Evolutionary conservation across 176 grass and related monocot species (phyloP), one percentile per base, ranked within the genome.

Genomic region (Carex cristatella): DNA sequence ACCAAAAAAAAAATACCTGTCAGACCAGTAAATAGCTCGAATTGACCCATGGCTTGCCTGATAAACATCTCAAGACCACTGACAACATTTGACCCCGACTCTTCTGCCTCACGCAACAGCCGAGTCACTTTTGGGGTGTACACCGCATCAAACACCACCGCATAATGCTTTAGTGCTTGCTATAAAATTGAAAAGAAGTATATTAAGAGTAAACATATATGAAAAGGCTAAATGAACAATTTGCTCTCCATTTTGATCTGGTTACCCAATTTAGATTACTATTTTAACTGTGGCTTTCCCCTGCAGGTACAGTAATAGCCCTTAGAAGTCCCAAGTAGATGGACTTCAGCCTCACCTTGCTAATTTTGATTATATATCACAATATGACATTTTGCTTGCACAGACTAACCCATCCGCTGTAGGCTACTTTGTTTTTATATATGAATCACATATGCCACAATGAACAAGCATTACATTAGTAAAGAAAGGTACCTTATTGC

Each of bases 11-110:
- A 79, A 67, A 65, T 90, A 98, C 93, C 96, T 84, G 88, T 37
- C 84, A 92, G 86, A 86, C 87, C 93, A 16, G 88, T 98, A 82
- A 98, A 98, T 83, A 90, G 83, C 85, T 98, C 96, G 61, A 95
- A 98, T 81, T 98, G 96, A 27, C 91, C 88, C 91, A 92, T 90
- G 63, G 93, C 93, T 89, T 95, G 96, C 86, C 96, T 93, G 74
- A 92, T 95, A 72, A 98, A 98, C 96, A 98, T 98, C 89, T 98
- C 96, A n/a, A 94, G 58, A 79, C 96, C 96, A 5, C 96, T 98
- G 86, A 98, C 96, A 79, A 95, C 91, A 33, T 84, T 89, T 14
- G 87, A 88, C 77, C 96, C 96, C 9, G 89, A 92, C 66, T 98
- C 96, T 62, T 81, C 81, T 16, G 96, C 91, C 91, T 95, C 96